Percentiles rank a stretch among this genome's conserved stretches.
These are phyloP conservation scores for Venturia oleaginea DNA, from an alignment of 2,329 filamentous ascomycete genomes.

Conservation along the genomic window DNA sequence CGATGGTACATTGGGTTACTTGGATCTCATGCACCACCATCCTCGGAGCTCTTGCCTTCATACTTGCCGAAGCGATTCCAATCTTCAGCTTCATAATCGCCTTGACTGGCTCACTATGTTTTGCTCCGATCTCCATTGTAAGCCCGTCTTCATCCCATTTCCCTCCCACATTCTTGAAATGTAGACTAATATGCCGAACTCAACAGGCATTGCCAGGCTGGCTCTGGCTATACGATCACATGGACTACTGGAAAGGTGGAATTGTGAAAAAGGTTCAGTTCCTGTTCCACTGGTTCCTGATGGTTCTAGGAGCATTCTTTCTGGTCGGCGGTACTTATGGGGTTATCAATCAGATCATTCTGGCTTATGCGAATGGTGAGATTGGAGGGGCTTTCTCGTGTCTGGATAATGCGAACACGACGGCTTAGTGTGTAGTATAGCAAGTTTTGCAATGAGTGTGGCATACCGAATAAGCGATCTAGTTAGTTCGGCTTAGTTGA, in stretches of 20 bases:
- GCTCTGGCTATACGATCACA: slow-evolving; percentile 44
- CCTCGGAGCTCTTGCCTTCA: slow-evolving; percentile 37
- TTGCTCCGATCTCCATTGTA: slow-evolving; percentile 40
- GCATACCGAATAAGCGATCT: no score
- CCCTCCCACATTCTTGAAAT: no score
- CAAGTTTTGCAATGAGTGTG: no score
- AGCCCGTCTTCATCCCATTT: neutral
- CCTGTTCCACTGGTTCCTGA: slow-evolving; percentile 33
- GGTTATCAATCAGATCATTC: slow-evolving; percentile 42
- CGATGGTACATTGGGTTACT: slow-evolving; percentile 40
- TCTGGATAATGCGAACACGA: slow-evolving; percentile 36
- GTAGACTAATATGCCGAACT: neutral
- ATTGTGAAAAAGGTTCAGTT: slow-evolving; percentile 29
- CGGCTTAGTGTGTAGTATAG: neutral
- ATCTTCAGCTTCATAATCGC: slow-evolving; percentile 46
- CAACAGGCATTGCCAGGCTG: slow-evolving; percentile 34
- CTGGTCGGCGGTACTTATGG: slow-evolving; percentile 41
- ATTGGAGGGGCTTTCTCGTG: slow-evolving; percentile 42
- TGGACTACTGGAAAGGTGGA: slow-evolving; percentile 30
- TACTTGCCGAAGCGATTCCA: slow-evolving; percentile 45
- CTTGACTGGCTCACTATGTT: slow-evolving; percentile 41
- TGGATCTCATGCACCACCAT: slow-evolving; percentile 41
- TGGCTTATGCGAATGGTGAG: slow-evolving; percentile 40
- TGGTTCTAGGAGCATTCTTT: slow-evolving; percentile 39
- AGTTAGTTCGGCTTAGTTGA: neutral